These are phyloP conservation scores for Fonsecaea monophora DNA, from an alignment of 2,329 filamentous ascomycete species.

Conservation along the genomic window DNA sequence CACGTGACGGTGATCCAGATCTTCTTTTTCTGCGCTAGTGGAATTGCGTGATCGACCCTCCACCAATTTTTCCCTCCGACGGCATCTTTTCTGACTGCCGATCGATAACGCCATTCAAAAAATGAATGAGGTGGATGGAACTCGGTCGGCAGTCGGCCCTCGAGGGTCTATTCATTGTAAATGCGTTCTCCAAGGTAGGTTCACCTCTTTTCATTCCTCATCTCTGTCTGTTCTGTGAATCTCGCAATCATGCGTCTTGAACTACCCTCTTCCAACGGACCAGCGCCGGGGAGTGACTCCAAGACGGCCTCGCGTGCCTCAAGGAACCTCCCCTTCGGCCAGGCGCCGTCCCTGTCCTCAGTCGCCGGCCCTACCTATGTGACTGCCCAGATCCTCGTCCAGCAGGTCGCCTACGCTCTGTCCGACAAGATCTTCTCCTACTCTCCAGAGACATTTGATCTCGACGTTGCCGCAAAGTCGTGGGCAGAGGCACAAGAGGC, in stretches of 20 bases:
- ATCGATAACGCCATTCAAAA: conserved; percentile 23
- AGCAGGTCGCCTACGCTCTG: conserved; percentile 92
- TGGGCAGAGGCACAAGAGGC: conserved; percentile 74
- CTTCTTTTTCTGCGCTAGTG: conserved; percentile 10
- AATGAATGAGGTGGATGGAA: conserved; percentile 15
- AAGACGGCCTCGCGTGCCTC: conserved; percentile 36
- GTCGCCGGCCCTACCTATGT: conserved; percentile 90
- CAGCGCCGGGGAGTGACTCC: conserved; percentile 36
- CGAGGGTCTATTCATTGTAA: conserved; percentile 17
- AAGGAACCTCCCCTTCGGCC: conserved; percentile 57
- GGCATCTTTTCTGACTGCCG: conserved; percentile 16
- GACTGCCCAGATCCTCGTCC: conserved; percentile 89
- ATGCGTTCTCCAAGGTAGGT: conserved; percentile 14
- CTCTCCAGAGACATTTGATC: conserved; percentile 89
- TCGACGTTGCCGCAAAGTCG: conserved; percentile 79
- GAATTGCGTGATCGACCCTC: conserved; percentile 24
- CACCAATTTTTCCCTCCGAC: conserved; percentile 22
- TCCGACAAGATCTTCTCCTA: conserved; percentile 98
- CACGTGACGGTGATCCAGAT: conserved; percentile 6
- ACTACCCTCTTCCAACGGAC: conserved; percentile 43
- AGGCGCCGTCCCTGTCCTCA: conserved; percentile 58
- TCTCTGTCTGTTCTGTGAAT: conserved; percentile 12
- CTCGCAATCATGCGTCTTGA: conserved; percentile 45
- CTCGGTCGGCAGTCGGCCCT: conserved; percentile 26
- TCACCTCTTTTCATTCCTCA: conserved; percentile 19